Evolutionary conservation across 495 filamentous ascomycete species (phyloP).

Genomic region (Symbiotaphrina buchneri): DNA sequence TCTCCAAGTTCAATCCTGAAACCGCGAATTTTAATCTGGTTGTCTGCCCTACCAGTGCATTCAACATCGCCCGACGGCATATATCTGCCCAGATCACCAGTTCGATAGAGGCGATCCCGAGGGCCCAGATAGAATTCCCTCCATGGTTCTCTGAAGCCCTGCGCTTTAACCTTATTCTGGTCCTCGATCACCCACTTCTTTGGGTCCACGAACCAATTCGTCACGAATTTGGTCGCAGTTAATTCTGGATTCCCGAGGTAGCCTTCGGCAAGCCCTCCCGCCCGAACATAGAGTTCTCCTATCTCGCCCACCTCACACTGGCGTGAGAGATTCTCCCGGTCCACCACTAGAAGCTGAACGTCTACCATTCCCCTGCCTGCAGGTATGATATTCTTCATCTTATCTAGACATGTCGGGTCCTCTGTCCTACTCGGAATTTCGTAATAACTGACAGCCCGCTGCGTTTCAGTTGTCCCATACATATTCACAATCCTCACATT

Average conservation of each 20-base stretch:
- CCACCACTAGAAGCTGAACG: conserved; percentile 80
- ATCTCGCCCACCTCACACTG: conserved; percentile 64
- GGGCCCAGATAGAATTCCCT: conserved; percentile 60
- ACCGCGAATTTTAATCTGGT: conserved; percentile 88
- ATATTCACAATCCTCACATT: conserved; percentile 74
- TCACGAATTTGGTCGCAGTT: conserved; percentile 62
- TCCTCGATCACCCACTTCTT: conserved; percentile 47
- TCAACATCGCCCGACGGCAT: conserved; percentile 38
- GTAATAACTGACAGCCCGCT: conserved; percentile 70
- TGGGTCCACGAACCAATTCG: conserved; percentile 73
- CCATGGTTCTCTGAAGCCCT: conserved; percentile 39
- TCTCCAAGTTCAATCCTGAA: conserved; percentile 92
- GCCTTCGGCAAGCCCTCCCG: conserved; percentile 73
- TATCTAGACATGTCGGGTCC: conserved; percentile 45
- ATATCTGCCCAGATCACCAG: conserved; percentile 62
- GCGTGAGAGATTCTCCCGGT: conserved; percentile 46
- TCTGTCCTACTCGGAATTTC: conserved; percentile 50
- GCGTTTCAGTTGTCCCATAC: conserved; percentile 86
- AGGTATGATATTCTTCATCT: conserved; percentile 59
- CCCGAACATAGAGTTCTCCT: conserved; percentile 76
- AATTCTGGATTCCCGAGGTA: conserved; percentile 52
- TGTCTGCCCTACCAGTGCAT: conserved; percentile 50
- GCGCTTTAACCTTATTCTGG: conserved; percentile 19
- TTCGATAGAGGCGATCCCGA: conserved; percentile 68
- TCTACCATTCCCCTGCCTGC: conserved; percentile 81